Evolutionary conservation across 31 red algal species (phyloP).

Genomic region (Porphyra umbilicalis): DNA sequence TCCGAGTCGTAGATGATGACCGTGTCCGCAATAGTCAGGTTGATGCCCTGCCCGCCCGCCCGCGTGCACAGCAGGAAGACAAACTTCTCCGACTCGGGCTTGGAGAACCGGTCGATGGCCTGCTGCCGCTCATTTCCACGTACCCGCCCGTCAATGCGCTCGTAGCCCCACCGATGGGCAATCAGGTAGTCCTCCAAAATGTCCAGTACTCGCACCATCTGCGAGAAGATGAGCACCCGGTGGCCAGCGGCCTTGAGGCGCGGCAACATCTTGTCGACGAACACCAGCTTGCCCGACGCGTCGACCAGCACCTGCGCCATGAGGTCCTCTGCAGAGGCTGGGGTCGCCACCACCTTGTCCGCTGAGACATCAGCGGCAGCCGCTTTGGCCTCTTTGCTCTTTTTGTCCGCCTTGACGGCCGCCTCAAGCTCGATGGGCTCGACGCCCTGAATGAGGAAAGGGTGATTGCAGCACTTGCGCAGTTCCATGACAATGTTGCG

Average conservation of each 20-base stretch:
- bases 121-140: slow-evolving; percentile 59
- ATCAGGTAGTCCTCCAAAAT: slow-evolving; percentile 54
- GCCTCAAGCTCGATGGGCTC: slow-evolving; percentile 36
- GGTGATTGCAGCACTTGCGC: slow-evolving; percentile 60
- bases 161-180: slow-evolving; percentile 26
- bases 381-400: neutral
- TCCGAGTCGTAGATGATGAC: slow-evolving; percentile 68
- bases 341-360: neutral
- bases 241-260: slow-evolving; percentile 29
- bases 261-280: slow-evolving; percentile 54
- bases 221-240: slow-evolving; percentile 54
- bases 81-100: slow-evolving; percentile 36
- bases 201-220: slow-evolving; percentile 61
- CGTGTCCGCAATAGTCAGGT: slow-evolving; percentile 53
- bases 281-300: slow-evolving; percentile 55
- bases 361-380: neutral
- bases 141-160: slow-evolving; percentile 56
- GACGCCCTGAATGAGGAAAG: slow-evolving; percentile 49
- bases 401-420: neutral
- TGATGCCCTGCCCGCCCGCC: slow-evolving; percentile 62
- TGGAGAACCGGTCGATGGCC: slow-evolving; percentile 49
- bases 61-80: slow-evolving; percentile 58
- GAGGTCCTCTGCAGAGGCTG: neutral
- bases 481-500: slow-evolving; percentile 68
- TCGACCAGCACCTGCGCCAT: slow-evolving; percentile 35